phyloP scores from a whole-genome alignment of 2,329 filamentous ascomycete species.

The Mycosphaerelloides madeirae region DNA sequence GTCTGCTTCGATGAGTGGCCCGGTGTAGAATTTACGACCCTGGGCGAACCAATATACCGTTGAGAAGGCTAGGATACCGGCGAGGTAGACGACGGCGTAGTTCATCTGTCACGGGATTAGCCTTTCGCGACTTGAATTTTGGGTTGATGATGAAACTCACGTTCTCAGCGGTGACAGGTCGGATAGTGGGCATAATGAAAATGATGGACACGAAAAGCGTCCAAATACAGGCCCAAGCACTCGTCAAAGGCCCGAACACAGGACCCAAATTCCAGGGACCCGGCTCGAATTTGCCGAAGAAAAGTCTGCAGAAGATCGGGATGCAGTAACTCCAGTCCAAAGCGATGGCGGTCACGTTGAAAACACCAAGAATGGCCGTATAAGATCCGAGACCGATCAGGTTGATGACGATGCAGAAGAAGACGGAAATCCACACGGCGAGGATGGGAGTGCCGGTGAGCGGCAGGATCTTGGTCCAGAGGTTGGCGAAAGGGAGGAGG shows the following conservation, averaged over 20 bases:
- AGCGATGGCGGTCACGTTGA: slow-evolving; percentile 53
- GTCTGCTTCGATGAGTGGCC: slow-evolving; percentile 38
- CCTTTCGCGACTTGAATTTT: background rate
- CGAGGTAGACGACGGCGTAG: slow-evolving; percentile 51
- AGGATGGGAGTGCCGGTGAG: slow-evolving; percentile 49
- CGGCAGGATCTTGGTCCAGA: slow-evolving; percentile 49
- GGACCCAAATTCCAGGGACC: slow-evolving; percentile 52
- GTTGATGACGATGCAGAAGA: slow-evolving; percentile 55
- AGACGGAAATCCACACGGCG: slow-evolving; percentile 53
- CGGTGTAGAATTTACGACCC: slow-evolving; percentile 47
- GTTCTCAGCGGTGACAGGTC: slow-evolving; percentile 44
- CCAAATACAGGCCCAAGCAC: slow-evolving; percentile 49
- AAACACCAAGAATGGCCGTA: slow-evolving; percentile 50
- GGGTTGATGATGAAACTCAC: slow-evolving; percentile 28
- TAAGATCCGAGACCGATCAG: slow-evolving; percentile 55
- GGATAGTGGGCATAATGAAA: slow-evolving; percentile 49
- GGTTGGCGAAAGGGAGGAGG: slow-evolving; percentile 43
- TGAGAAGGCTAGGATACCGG: slow-evolving; percentile 43
- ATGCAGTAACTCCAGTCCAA: slow-evolving; percentile 55
- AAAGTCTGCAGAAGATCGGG: slow-evolving; percentile 51
- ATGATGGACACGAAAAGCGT: slow-evolving; percentile 52
- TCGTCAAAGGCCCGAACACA: slow-evolving; percentile 33
- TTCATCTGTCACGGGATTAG: slow-evolving; percentile 44
- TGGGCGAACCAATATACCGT: slow-evolving; percentile 44
- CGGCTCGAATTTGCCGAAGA: slow-evolving; percentile 46